These are phyloP conservation scores for Plasmodium cynomolgi DNA, from an alignment of 169 alveolate species.

Conservation along the genomic window DNA sequence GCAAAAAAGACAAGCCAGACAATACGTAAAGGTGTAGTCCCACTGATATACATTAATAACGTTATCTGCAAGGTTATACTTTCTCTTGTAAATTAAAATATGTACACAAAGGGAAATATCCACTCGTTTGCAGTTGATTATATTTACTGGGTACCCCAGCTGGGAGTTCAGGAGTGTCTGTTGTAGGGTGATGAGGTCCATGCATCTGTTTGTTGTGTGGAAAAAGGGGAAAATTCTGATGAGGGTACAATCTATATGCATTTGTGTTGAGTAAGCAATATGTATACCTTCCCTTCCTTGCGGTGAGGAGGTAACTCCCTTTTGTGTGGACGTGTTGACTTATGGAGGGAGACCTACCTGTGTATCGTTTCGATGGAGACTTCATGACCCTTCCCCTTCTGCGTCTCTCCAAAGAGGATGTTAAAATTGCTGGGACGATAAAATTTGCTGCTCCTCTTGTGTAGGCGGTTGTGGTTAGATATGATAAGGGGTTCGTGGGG, in stretches of 20 bases:
- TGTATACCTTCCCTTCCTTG: not conserved
- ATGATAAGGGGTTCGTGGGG: slow-evolving; percentile 16
- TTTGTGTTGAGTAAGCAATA: not conserved
- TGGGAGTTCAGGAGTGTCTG: slow-evolving; percentile 7
- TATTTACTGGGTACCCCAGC: not conserved
- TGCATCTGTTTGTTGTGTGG: not conserved
- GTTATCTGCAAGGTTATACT: slow-evolving; percentile 29
- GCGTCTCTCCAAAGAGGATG: slow-evolving; percentile 31
- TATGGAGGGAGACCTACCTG: not conserved
- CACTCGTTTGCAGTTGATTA: slow-evolving; percentile 36
- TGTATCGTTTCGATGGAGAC: slow-evolving; percentile 22
- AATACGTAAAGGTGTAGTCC: slow-evolving; percentile 60
- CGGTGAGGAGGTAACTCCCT: no score
- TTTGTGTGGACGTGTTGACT: not conserved
- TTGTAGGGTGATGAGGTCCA: slow-evolving; percentile 33
- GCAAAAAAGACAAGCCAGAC: slow-evolving; percentile 48
- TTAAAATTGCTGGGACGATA: slow-evolving; percentile 34
- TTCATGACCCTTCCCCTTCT: not conserved
- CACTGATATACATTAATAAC: slow-evolving; percentile 19
- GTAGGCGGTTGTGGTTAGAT: not conserved
- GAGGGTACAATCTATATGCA: not conserved
- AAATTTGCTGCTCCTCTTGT: slow-evolving; percentile 6
- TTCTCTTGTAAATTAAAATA: slow-evolving; percentile 31
- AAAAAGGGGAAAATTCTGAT: not conserved
- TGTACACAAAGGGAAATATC: slow-evolving; percentile 34